Conservation (phyloP, 371 early-diverging fungal species). For the Mucor irregularis region DNA sequence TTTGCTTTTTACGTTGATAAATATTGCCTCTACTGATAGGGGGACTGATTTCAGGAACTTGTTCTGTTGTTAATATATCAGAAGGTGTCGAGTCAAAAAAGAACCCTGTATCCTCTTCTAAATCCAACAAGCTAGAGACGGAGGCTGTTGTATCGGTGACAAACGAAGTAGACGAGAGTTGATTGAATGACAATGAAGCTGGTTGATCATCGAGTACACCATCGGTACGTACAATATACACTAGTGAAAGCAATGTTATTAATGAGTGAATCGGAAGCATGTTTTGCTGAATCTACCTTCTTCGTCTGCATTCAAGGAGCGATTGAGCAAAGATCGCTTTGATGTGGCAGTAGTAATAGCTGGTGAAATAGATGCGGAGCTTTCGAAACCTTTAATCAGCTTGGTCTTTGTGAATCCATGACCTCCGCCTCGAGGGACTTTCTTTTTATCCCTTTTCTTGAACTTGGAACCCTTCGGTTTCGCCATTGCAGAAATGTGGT, state of each 20-base stretch:
- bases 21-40: neutral
- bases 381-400: neutral
- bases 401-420: constrained; percentile 7
- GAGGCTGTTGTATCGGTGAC: neutral
- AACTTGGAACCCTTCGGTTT: constrained; percentile 3
- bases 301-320: constrained; percentile 5
- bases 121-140: neutral
- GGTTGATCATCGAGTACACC: neutral
- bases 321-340: too few species aligned
- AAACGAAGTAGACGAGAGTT: constrained; percentile 4
- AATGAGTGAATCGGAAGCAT: neutral
- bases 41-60: too few species aligned
- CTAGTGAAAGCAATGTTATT: neutral
- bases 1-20: neutral
- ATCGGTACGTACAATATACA: neutral
- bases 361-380: neutral
- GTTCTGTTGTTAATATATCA: too few species aligned
- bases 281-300: neutral
- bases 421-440: constrained; percentile 2
- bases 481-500: neutral
- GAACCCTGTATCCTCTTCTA: constrained; percentile 5
- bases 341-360: neutral
- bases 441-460: neutral
- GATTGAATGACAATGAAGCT: neutral
- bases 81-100: constrained; percentile 17